phyloP scores from a whole-genome alignment of 2,329 filamentous ascomycete species.

The Pyricularia pennisetigena region DNA sequence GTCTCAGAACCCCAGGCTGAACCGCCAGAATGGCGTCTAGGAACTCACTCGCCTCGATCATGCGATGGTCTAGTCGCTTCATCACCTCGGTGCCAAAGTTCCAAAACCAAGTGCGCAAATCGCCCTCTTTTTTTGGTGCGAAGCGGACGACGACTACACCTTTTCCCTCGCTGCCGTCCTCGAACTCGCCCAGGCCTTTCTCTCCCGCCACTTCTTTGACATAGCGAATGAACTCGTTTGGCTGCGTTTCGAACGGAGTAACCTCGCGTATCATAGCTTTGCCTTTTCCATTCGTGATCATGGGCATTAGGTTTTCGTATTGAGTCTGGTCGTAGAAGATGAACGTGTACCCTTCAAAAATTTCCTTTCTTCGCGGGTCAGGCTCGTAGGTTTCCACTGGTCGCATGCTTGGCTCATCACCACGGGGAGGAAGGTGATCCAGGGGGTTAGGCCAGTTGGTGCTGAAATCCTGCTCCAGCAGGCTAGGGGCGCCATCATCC shows the following conservation, averaged over 20 bases:
- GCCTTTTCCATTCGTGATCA: constrained; percentile 70
- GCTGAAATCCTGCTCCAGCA: constrained; percentile 72
- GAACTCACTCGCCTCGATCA: constrained; percentile 85
- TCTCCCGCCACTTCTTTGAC: constrained; percentile 67
- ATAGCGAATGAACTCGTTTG: constrained; percentile 68
- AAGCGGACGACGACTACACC: constrained; percentile 75
- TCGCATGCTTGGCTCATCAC: constrained; percentile 64
- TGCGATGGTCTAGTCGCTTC: constrained; percentile 64
- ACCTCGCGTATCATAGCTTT: constrained; percentile 66
- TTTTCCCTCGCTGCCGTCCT: constrained; percentile 52
- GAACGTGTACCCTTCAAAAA: constrained; percentile 85
- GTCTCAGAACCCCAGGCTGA: constrained; percentile 62
- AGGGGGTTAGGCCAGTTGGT: constrained; percentile 66
- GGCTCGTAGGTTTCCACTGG: constrained; percentile 64
- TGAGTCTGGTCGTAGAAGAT: constrained; percentile 73
- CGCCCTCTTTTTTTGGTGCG: constrained; percentile 43
- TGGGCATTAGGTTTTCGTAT: constrained; percentile 62
- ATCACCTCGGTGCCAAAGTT: constrained; percentile 62
- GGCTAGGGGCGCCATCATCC: constrained; percentile 31
- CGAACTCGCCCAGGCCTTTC: constrained; percentile 57
- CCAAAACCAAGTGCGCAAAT: constrained; percentile 54
- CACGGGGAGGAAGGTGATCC: constrained; percentile 62
- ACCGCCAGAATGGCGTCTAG: constrained; percentile 80
- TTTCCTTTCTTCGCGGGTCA: constrained; percentile 49
- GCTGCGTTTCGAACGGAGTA: constrained; percentile 49